These are phyloP conservation scores for Urochloa ruziziensis DNA, from an alignment of 176 grass and related monocot genomes.

Conservation along the genomic window DNA sequence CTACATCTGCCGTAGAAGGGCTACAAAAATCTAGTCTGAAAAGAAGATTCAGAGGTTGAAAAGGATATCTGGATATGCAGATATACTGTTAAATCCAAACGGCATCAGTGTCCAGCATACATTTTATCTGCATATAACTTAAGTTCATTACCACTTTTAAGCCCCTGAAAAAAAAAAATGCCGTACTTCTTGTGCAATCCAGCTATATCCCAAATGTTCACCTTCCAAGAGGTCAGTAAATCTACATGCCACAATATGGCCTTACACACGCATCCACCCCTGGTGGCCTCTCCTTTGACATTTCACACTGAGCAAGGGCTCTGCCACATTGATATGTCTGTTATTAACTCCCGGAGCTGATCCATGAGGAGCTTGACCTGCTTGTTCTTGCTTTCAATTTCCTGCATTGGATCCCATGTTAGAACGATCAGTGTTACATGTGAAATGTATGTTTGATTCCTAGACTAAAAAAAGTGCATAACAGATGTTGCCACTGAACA, in stretches of 20 bases:
- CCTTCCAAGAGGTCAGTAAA: neutral
- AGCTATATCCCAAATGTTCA: neutral
- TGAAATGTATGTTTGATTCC: neutral
- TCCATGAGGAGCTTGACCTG: constrained; percentile 74
- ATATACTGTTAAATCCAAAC: neutral
- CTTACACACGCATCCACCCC: neutral
- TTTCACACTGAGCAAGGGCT: constrained; percentile 71
- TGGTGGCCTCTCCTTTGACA: neutral
- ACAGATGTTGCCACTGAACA: neutral
- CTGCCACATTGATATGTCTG: constrained; percentile 93
- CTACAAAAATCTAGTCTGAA: neutral
- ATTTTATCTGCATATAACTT: neutral
- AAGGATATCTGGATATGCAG: neutral
- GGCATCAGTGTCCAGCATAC: neutral
- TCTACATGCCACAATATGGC: neutral
- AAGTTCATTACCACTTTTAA: neutral
- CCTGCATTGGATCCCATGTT: constrained; percentile 52
- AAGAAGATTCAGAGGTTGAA: neutral
- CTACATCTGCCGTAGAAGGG: neutral
- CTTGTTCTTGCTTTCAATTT: constrained; percentile 88
- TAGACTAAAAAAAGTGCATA: neutral
- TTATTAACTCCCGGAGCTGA: constrained; percentile 77
- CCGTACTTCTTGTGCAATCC: neutral
- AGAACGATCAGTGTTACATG: neutral
- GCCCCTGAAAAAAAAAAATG: neutral